Evolutionary conservation across 2,329 filamentous ascomycete genomes (phyloP).

Genomic region (Colletotrichum filicis): DNA sequence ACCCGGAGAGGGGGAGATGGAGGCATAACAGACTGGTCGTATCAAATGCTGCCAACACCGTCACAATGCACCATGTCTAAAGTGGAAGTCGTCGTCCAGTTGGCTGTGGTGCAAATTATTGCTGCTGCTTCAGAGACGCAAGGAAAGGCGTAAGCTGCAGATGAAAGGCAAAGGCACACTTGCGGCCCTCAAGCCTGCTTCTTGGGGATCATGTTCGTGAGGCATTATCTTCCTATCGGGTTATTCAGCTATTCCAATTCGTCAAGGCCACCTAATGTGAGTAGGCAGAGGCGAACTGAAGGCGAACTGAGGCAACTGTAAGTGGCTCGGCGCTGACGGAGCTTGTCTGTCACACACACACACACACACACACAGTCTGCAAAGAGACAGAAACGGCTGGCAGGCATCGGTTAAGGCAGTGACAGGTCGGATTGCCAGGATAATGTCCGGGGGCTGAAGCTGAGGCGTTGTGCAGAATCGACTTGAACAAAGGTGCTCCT

Average conservation of each 20-base stretch:
- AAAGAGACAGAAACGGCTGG: neutral
- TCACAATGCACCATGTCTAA: constrained; percentile 1
- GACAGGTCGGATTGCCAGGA: neutral
- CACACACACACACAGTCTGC: neutral
- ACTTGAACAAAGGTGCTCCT: neutral
- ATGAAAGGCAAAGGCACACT: neutral
- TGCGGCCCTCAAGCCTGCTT: neutral
- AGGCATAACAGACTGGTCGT: neutral
- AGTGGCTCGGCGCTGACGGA: constrained; percentile 14
- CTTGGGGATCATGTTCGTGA: neutral
- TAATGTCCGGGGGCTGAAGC: neutral
- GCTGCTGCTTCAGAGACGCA: neutral
- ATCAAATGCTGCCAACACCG: constrained; percentile 5
- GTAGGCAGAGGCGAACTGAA: neutral
- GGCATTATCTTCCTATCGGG: constrained; percentile 15
- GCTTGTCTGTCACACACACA: constrained; percentile 6
- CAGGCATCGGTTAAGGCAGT: neutral
- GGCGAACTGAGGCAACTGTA: neutral
- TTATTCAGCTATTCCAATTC: neutral
- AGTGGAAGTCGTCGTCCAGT: neutral
- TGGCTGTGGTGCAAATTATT: neutral
- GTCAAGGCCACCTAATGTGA: neutral
- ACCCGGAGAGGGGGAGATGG: neutral
- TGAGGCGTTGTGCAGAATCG: neutral
- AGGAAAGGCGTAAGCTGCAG: neutral